phyloP scores from a whole-genome alignment of 805 yeast species.

The Schizosaccharomyces cryophilus region DNA sequence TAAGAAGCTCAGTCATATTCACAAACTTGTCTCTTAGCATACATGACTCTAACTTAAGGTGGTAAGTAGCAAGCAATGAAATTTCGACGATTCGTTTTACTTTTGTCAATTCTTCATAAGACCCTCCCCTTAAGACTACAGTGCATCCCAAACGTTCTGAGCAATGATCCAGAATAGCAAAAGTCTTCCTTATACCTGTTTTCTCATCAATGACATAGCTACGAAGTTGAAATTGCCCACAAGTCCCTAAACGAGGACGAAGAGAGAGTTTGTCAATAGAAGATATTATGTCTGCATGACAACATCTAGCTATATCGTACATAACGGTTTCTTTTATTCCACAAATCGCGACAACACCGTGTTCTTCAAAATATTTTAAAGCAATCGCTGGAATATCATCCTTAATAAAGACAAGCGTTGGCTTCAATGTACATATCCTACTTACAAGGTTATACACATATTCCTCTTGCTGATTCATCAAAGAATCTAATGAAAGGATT shows the following conservation, averaged over 20 bases:
- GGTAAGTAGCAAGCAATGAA: slow-evolving; percentile 53
- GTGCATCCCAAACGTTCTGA: slow-evolving; percentile 57
- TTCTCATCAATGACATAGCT: slow-evolving; percentile 30
- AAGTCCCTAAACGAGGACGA: slow-evolving; percentile 46
- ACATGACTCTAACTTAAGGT: slow-evolving; percentile 55
- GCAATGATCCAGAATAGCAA: slow-evolving; percentile 59
- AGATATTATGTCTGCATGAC: slow-evolving; percentile 63
- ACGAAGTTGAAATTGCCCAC: slow-evolving; percentile 46
- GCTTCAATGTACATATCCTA: slow-evolving; percentile 48
- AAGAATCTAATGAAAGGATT: slow-evolving; percentile 59
- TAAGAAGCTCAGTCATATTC: slow-evolving; percentile 6
- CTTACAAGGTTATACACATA: slow-evolving; percentile 60
- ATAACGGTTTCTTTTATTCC: slow-evolving; percentile 63
- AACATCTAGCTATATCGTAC: slow-evolving; percentile 49
- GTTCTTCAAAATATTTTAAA: slow-evolving; percentile 38
- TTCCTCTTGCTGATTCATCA: slow-evolving; percentile 68
- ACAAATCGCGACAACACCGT: slow-evolving; percentile 59
- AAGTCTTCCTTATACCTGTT: slow-evolving; percentile 25
- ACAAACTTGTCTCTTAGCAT: slow-evolving; percentile 48
- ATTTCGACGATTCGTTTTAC: slow-evolving; percentile 62
- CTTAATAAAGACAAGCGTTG: slow-evolving; percentile 57
- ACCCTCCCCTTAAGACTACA: slow-evolving; percentile 61
- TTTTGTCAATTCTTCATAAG: slow-evolving; percentile 31
- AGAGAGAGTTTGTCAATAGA: slow-evolving; percentile 67
- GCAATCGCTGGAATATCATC: slow-evolving; percentile 69